A percentile compares a stretch with the other conserved stretches of the same genome.
These are phyloP conservation scores for Trypanosoma caninum DNA, from an alignment of 208 protist species.

Conservation along the genomic window DNA sequence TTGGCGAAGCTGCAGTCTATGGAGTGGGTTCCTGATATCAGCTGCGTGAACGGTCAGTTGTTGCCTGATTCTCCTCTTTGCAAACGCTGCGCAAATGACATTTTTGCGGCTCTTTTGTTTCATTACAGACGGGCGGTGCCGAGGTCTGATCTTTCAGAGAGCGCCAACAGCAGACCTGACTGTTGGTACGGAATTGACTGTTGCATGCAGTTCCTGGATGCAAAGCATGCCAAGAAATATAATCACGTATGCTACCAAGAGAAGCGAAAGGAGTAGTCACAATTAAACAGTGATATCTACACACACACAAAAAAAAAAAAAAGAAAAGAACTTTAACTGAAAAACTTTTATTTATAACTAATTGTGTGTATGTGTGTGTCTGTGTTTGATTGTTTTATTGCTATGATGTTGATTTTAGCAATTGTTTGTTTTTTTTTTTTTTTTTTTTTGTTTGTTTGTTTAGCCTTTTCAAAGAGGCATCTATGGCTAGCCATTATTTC, in stretches of 20 bases:
- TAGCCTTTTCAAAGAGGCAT: too few species aligned
- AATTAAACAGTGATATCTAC: too few species aligned
- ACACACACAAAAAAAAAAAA: not conserved
- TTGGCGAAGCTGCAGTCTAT: conserved; percentile 35
- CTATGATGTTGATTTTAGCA: too few species aligned
- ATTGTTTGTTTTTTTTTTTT: too few species aligned
- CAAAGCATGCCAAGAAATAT: conserved; percentile 74
- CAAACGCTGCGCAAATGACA: conserved; percentile 34
- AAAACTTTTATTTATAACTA: too few species aligned
- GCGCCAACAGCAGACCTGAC: conserved; percentile 57
- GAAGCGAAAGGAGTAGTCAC: conserved; percentile 80
- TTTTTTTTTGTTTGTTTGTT: too few species aligned
- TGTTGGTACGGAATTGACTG: conserved; percentile 90
- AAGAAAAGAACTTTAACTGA: not conserved
- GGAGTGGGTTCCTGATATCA: conserved; percentile 62
- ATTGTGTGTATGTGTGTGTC: too few species aligned
- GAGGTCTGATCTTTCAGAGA: conserved; percentile 40
- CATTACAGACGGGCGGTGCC: conserved; percentile 69
- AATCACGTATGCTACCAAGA: conserved; percentile 89
- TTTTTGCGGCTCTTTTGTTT: conserved; percentile 77
- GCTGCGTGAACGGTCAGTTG: conserved; percentile 43
- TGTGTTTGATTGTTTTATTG: too few species aligned
- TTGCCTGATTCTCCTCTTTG: conserved; percentile 47
- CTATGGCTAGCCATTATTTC: too few species aligned
- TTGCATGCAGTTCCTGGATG: conserved; percentile 80